Percentiles rank a stretch among this genome's conserved stretches.
Evolutionary conservation across 129 eudicot genomes (phyloP).

Genomic region (Flaveria bidentis): DNA sequence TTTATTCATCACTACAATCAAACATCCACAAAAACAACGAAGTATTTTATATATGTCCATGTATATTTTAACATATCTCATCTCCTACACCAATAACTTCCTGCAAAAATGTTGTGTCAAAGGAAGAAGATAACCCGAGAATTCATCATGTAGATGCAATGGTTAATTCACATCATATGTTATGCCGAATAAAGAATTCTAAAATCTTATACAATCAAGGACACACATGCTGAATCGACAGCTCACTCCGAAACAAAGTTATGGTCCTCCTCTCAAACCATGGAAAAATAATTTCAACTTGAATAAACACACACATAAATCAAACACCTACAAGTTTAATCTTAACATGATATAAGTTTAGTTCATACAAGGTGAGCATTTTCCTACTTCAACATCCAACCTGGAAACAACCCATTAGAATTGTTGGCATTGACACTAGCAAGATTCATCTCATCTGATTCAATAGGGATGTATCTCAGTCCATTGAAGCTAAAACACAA

Average conservation of each 20-base stretch:
- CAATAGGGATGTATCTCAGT: constrained; percentile 41
- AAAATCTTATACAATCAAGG: constrained; percentile 30
- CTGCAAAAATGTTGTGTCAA: no score
- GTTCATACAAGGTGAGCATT: background rate
- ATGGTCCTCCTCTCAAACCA: constrained; percentile 19
- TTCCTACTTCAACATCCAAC: constrained; percentile 46
- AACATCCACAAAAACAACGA: no score
- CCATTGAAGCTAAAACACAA: constrained; percentile 5
- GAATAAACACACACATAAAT: constrained; percentile 37
- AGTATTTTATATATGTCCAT: no score
- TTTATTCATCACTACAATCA: no score
- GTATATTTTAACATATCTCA: no score
- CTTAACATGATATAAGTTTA: constrained; percentile 19
- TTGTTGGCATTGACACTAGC: constrained; percentile 29
- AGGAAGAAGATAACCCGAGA: no score
- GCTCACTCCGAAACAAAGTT: constrained; percentile 14
- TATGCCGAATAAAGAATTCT: constrained; percentile 21
- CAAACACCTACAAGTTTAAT: constrained; percentile 30
- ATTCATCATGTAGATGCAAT: no score
- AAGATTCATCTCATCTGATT: constrained; percentile 38
- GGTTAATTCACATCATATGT: background rate
- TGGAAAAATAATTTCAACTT: constrained; percentile 15
- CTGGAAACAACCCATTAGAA: constrained; percentile 44
- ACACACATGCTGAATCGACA: constrained; percentile 28
- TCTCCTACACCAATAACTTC: no score